Evolutionary conservation across 345 rosid species (phyloP).

Genomic region (Sonneratia caseolaris): DNA sequence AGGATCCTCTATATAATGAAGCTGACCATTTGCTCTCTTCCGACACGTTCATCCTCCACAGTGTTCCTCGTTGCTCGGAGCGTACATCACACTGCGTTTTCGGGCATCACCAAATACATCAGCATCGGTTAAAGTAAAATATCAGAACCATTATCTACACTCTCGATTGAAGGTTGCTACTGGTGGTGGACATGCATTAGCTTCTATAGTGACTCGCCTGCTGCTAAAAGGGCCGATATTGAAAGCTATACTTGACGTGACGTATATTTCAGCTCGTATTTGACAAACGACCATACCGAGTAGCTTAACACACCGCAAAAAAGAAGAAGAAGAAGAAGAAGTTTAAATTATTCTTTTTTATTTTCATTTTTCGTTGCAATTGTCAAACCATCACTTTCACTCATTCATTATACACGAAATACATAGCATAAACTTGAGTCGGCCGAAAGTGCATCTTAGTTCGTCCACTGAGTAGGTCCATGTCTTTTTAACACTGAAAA

Average conservation of each 20-base stretch:
- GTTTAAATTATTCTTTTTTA: not conserved
- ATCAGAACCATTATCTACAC: not conserved
- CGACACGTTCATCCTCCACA: conserved; percentile 94
- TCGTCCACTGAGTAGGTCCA: not conserved
- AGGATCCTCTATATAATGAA: conserved; percentile 62
- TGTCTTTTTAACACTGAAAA: too few relatives aligned
- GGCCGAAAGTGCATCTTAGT: not conserved
- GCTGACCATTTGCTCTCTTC: conserved; percentile 33
- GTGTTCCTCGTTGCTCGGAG: conserved; percentile 73
- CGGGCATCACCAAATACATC: not conserved
- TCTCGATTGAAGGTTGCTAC: not conserved
- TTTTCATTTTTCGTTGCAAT: not conserved
- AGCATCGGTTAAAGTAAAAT: not conserved
- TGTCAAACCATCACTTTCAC: not conserved
- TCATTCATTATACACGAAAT: not conserved
- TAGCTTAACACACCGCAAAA: too few relatives aligned
- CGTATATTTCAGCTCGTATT: too few relatives aligned
- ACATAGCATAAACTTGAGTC: not conserved
- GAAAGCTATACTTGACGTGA: not conserved
- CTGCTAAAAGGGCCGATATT: not conserved
- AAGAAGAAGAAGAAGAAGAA: too few relatives aligned
- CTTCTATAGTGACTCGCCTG: not conserved
- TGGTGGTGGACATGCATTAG: not conserved
- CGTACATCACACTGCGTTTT: conserved; percentile 62
- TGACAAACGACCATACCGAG: too few relatives aligned